Evolutionary conservation across 192 early-diverging fungal genomes (phyloP), one percentile per base, ranked within the genome.

Genomic region (Podila epicladia): DNA sequence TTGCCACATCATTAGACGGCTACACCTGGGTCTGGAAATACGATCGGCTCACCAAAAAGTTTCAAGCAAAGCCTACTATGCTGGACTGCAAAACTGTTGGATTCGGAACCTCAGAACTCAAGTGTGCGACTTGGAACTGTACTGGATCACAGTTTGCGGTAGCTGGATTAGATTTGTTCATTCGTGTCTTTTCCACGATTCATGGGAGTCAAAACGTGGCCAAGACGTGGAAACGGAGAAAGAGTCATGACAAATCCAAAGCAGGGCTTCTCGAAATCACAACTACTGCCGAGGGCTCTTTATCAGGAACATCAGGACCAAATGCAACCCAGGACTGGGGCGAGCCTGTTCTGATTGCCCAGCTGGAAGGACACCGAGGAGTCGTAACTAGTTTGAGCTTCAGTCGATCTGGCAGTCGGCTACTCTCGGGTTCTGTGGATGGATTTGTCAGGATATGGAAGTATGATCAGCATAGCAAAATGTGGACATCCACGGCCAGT

Each of bases 141-240:
- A 93, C 92, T 9, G 95, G 95, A 12, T 93, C 93, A 6, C 84
- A 89, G 7, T 94, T 97, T 80, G 92, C 92, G 37, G 86, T 96
- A 11, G 90, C 95, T 50, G 93, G 95, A 3, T 85, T 85, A 4
- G 92, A 93, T 73, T 93, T 95, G 0, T 87, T 92, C 35, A 84
- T 96, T 12, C 92, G 92, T 74, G 73, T 96, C 5, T 96, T 91
- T 75, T 91, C 92, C 8, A 90, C 92, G 11, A 88, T 94, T 28
- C 87, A 88, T 38, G 84, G 67, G 0, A 67, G 83, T 9, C 74
- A 82, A 13, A 68, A 75, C 8, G 71, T 64, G 26, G 72, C 72
- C 45, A 83, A 72, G 53, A 57, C 45, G 15, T 67, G 82, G 61
- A 64, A 64, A 37, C 58, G 82, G 58, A 62, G 74, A 31, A 55